These are phyloP conservation scores for Fistulinella prunicolor DNA, from an alignment of 768 basidiomycete genomes.

Conservation along the genomic window DNA sequence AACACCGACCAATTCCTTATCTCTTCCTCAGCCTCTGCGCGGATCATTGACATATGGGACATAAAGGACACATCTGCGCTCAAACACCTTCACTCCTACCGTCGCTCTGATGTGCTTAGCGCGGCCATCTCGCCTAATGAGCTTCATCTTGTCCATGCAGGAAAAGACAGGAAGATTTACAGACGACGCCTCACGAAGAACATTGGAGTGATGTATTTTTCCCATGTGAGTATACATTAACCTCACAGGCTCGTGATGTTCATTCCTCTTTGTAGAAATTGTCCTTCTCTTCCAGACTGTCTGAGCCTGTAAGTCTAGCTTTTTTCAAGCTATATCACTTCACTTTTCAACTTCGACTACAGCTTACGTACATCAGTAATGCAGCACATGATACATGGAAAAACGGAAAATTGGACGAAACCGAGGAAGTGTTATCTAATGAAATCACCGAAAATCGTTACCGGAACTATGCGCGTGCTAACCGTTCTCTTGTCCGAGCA, in stretches of 20 bases:
- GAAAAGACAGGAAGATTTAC: neutral
- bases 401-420: neutral
- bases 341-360: neutral
- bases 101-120: neutral
- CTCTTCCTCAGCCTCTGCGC: slow-evolving; percentile 8
- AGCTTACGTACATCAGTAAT: slow-evolving; percentile 15
- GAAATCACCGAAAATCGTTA: slow-evolving; percentile 4
- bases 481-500: neutral
- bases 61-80: neutral
- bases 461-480: neutral
- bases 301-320: slow-evolving; percentile 6
- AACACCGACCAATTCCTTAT: slow-evolving; percentile 4
- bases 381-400: slow-evolving; percentile 6
- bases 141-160: neutral
- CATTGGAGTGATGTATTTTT: neutral
- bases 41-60: slow-evolving; percentile 14
- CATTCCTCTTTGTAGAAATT: neutral
- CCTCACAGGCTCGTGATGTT: neutral
- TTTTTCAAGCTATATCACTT: neutral
- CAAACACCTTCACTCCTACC: slow-evolving; percentile 1
- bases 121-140: slow-evolving; percentile 5
- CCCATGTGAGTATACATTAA: neutral
- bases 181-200: neutral
- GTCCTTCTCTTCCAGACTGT: no score
- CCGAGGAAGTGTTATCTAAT: slow-evolving; percentile 7